Conservation (phyloP, 1,284 basidiomycete species). For the Irpex lacteus region DNA sequence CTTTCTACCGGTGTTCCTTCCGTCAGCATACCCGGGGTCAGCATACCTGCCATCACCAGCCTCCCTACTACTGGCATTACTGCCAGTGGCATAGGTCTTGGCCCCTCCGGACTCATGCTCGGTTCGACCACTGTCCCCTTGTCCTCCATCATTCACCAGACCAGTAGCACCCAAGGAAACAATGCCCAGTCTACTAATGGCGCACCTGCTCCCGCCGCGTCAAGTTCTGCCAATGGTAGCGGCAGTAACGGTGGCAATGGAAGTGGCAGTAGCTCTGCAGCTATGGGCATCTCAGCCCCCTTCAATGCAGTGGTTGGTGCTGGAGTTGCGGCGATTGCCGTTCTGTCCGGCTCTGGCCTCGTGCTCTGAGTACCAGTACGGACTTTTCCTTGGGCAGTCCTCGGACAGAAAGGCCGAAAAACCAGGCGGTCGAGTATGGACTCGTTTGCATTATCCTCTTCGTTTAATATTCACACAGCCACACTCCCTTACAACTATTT, state of each 20-base stretch:
- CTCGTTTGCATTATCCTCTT: too few relatives aligned
- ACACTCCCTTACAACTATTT: too few relatives aligned
- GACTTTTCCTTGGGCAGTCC: not conserved
- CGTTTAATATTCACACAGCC: too few relatives aligned
- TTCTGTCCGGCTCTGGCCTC: not conserved
- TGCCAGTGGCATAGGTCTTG: not conserved
- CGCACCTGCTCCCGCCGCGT: not conserved
- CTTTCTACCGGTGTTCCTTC: not conserved
- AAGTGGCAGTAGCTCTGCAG: not conserved
- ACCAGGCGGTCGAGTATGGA: too few relatives aligned
- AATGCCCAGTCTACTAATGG: not conserved
- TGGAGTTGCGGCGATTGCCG: not conserved
- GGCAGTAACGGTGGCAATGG: not conserved
- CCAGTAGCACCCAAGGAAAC: not conserved
- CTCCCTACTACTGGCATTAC: not conserved
- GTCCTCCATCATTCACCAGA: not conserved
- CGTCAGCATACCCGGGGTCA: not conserved
- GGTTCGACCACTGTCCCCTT: not conserved
- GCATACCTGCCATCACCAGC: not conserved
- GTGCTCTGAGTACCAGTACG: not conserved
- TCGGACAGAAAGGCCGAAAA: not conserved
- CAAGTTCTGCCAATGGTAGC: not conserved
- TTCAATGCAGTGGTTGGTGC: not conserved
- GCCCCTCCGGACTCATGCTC: not conserved
- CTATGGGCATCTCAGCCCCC: not conserved